A percentile compares a stretch with the other conserved stretches of the same genome.
Conservation (phyloP, 805 yeast species). For the Yamadazyma scolyti region DNA sequence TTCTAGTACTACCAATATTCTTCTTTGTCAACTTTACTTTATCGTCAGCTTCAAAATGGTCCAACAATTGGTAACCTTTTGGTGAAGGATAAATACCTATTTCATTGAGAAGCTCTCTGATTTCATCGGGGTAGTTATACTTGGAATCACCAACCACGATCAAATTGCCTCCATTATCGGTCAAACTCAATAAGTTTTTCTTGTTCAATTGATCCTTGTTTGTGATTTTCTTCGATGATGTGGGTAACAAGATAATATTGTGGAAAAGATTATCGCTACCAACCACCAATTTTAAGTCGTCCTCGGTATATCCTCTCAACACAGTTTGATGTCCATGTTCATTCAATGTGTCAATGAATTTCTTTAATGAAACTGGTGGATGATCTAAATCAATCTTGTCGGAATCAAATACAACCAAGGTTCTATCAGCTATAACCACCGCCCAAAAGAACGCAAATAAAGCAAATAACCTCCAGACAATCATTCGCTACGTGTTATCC, state of each 20-base stretch:
- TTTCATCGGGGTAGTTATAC: constrained; percentile 31
- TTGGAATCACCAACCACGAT: constrained; percentile 55
- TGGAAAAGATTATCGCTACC: constrained; percentile 6
- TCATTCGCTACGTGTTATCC: constrained; percentile 2
- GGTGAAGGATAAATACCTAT: constrained; percentile 85
- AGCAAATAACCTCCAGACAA: constrained; percentile 7
- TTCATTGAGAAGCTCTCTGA: constrained; percentile 67
- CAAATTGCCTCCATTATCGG: constrained; percentile 71
- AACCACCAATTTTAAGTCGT: constrained; percentile 11
- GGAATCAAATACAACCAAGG: constrained; percentile 35
- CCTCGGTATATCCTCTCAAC: constrained; percentile 19
- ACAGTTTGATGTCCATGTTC: constrained; percentile 7
- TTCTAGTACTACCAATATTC: constrained; percentile 20
- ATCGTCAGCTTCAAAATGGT: constrained; percentile 51
- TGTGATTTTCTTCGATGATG: constrained; percentile 27
- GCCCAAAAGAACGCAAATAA: constrained; percentile 8
- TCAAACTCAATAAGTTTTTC: constrained; percentile 51
- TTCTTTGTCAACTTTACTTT: constrained; percentile 26
- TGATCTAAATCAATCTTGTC: constrained; percentile 17
- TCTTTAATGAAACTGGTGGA: constrained; percentile 14
- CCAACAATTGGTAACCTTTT: constrained; percentile 58
- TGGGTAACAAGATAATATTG: constrained; percentile 28
- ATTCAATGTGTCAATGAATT: constrained; percentile 21
- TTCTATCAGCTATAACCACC: constrained; percentile 12
- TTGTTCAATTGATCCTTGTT: constrained; percentile 28